Conservation (phyloP, 225 moss, liverwort and hornwort genomes). For the Asterella californica region DNA sequence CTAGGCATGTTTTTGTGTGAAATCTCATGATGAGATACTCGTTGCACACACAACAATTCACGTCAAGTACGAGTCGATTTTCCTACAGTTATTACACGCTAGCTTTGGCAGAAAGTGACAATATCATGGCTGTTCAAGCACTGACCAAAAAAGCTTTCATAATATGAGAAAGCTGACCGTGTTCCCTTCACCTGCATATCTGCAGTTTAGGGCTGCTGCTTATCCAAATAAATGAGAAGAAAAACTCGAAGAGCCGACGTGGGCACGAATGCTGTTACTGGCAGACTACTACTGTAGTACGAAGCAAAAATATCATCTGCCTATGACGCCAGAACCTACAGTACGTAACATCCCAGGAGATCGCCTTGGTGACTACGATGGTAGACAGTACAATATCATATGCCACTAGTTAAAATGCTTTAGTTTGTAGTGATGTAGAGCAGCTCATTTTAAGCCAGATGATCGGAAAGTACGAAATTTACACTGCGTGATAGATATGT, state of each 20-base stretch:
- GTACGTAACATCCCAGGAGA: too few species aligned
- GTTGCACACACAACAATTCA: too few species aligned
- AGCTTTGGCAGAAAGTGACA: background rate
- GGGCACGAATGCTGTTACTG: background rate
- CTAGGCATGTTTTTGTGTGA: too few species aligned
- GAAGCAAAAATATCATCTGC: too few species aligned
- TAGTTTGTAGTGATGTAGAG: background rate
- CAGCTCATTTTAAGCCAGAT: background rate
- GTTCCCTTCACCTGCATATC: background rate
- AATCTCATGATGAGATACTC: background rate
- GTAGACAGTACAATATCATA: background rate
- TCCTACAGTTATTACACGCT: background rate
- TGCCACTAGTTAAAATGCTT: background rate
- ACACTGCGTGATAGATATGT: too few species aligned
- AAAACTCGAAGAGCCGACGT: background rate
- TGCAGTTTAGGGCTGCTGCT: background rate
- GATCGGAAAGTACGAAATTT: background rate
- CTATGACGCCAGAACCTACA: background rate
- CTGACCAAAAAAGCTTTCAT: background rate
- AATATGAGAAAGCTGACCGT: background rate
- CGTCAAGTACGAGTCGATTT: background rate
- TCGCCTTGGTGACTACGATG: background rate
- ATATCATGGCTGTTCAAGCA: background rate
- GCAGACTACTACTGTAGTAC: background rate
- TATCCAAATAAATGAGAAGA: background rate